Conservation (phyloP, 495 filamentous ascomycete species). For the Hypoxylon intermedium region DNA sequence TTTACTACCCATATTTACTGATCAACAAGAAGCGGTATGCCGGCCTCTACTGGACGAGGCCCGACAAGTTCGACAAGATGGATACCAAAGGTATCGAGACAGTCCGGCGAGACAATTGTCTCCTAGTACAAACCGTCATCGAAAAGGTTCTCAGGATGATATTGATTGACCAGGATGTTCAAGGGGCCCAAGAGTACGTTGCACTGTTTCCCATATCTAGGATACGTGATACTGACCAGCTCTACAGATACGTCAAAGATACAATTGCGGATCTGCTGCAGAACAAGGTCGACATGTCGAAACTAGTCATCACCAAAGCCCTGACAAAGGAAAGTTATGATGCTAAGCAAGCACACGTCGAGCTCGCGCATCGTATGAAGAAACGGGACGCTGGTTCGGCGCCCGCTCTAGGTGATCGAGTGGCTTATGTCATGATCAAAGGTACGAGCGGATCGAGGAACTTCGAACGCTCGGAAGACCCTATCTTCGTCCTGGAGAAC, state of each 20-base stretch:
- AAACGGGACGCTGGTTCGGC: constrained; percentile 96
- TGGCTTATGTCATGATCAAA: constrained; percentile 98
- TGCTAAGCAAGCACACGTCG: constrained; percentile 92
- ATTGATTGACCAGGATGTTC: constrained; percentile 87
- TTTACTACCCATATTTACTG: constrained; percentile 96
- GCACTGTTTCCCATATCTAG: constrained; percentile 3
- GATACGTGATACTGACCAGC: constrained; percentile 24
- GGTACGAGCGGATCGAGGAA: constrained; percentile 86
- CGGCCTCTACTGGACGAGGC: constrained; percentile 93
- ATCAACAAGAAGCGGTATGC: constrained; percentile 99
- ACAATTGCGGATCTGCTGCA: constrained; percentile 95
- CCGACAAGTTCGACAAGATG: constrained; percentile 98
- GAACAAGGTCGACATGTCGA: constrained; percentile 98
- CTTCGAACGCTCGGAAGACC: constrained; percentile 95
- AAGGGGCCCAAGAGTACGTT: constrained; percentile 90
- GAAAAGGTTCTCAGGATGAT: constrained; percentile 96
- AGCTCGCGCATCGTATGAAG: constrained; percentile 91
- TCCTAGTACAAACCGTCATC: constrained; percentile 94
- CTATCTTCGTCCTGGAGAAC: constrained; percentile 95
- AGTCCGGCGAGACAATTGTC: constrained; percentile 93
- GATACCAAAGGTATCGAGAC: constrained; percentile 99
- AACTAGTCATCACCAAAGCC: constrained; percentile 98
- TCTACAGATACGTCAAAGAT: constrained; percentile 86
- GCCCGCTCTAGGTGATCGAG: constrained; percentile 91
- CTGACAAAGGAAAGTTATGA: constrained; percentile 82